These are phyloP conservation scores for Iodosphaeria phyllophila DNA, from an alignment of 2,329 filamentous ascomycete species.

Conservation along the genomic window DNA sequence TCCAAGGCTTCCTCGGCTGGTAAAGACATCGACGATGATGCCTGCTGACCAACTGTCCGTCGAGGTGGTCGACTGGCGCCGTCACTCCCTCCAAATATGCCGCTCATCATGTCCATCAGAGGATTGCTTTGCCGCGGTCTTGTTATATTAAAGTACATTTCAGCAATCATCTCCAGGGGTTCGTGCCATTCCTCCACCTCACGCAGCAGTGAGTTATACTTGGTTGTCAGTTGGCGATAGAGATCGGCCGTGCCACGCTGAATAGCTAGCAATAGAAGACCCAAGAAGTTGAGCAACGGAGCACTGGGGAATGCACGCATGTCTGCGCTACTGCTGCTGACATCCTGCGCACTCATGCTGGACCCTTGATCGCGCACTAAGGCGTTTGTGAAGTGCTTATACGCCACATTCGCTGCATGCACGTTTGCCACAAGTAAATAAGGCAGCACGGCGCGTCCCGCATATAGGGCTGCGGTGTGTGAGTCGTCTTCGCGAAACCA, in stretches of 20 bases:
- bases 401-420: conserved; percentile 68
- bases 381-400: conserved; percentile 55
- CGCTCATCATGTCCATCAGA: conserved; percentile 95
- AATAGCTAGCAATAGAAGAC: conserved; percentile 63
- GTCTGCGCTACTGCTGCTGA: conserved; percentile 56
- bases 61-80: conserved; percentile 26
- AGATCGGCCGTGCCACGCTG: conserved; percentile 63
- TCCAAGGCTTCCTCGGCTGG: conserved; percentile 42
- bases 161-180: conserved; percentile 68
- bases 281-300: conserved; percentile 90
- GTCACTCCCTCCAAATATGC: conserved; percentile 66
- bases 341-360: conserved; percentile 57
- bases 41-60: conserved; percentile 19
- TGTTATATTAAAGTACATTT: conserved; percentile 92
- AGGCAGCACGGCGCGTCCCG: conserved; percentile 70
- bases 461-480: conserved; percentile 74
- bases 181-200: conserved; percentile 68
- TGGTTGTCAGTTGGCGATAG: conserved; percentile 63
- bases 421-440: conserved; percentile 85
- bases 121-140: conserved; percentile 82
- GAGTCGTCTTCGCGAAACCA: conserved; percentile 87
- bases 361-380: conserved; percentile 33
- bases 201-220: conserved; percentile 63
- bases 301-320: conserved; percentile 72
- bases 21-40: conserved; percentile 24